Evolutionary conservation across 257 asterid species (phyloP).

Genomic region (Lycium ferocissimum): DNA sequence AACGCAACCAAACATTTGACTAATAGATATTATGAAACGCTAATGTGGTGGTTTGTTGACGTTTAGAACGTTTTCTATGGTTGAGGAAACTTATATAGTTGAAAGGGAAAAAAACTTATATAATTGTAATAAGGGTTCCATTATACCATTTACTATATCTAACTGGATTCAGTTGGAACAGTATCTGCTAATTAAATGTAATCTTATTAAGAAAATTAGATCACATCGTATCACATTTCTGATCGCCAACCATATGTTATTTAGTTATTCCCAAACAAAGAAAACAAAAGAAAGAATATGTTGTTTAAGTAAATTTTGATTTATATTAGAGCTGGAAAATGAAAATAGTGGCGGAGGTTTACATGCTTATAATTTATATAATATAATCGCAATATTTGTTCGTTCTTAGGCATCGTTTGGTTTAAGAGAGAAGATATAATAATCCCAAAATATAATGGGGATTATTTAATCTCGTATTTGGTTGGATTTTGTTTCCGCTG

Average conservation of each 20-base stretch:
- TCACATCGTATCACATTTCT: not conserved
- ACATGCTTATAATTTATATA: not conserved
- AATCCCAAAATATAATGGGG: no score
- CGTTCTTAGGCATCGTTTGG: no score
- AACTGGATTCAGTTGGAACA: conserved; percentile 18
- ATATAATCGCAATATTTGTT: no score
- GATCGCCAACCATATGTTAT: not conserved
- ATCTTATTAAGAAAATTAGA: not conserved
- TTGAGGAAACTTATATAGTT: conserved; percentile 18
- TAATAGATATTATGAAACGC: not conserved
- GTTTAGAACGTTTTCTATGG: not conserved
- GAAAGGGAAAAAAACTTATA: not conserved
- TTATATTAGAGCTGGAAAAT: not conserved
- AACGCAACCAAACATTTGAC: conserved; percentile 28
- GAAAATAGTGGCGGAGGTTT: not conserved
- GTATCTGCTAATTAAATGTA: not conserved
- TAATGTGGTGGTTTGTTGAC: conserved; percentile 12
- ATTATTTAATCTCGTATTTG: no score
- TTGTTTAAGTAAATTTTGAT: not conserved
- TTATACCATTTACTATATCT: not conserved
- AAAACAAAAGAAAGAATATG: not conserved
- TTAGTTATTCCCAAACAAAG: not conserved
- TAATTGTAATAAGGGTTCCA: not conserved
- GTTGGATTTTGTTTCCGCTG: no score
- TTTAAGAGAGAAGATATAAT: no score